Conservation (phyloP, 305 asterid genomes). For the Rubia peregrina region DNA sequence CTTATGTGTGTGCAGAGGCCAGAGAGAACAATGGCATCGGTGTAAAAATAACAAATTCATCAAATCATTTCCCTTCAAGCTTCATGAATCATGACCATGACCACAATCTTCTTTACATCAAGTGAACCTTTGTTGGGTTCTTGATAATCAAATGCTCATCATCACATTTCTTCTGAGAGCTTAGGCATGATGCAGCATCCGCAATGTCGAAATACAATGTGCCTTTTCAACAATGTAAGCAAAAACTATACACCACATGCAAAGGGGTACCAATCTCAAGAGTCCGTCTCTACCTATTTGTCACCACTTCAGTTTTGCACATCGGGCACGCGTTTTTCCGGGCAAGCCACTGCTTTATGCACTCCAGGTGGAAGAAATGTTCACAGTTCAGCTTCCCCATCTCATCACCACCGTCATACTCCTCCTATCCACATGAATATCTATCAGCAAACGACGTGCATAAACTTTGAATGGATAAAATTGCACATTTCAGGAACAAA, state of each 20-base stretch:
- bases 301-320: conserved; percentile 62
- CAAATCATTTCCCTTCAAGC: not conserved
- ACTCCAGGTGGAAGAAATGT: conserved; percentile 64
- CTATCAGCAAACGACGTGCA: not conserved
- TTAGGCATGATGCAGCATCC: not conserved
- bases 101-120: not conserved
- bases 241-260: conserved; percentile 40
- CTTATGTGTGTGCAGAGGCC: not conserved
- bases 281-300: conserved; percentile 29
- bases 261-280: not conserved
- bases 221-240: conserved; percentile 24
- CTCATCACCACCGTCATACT: conserved; percentile 61
- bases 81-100: not conserved
- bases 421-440: conserved; percentile 47
- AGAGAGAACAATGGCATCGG: not conserved
- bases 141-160: not conserved
- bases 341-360: conserved; percentile 91
- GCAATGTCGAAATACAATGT: conserved; percentile 35
- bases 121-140: not conserved
- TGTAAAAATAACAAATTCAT: not conserved
- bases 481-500: not conserved
- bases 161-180: not conserved
- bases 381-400: conserved; percentile 75
- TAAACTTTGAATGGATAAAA: not conserved
- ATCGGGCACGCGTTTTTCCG: conserved; percentile 75